Conservation (phyloP, 768 basidiomycete species). For the Coprinellus aureogranulatus region DNA sequence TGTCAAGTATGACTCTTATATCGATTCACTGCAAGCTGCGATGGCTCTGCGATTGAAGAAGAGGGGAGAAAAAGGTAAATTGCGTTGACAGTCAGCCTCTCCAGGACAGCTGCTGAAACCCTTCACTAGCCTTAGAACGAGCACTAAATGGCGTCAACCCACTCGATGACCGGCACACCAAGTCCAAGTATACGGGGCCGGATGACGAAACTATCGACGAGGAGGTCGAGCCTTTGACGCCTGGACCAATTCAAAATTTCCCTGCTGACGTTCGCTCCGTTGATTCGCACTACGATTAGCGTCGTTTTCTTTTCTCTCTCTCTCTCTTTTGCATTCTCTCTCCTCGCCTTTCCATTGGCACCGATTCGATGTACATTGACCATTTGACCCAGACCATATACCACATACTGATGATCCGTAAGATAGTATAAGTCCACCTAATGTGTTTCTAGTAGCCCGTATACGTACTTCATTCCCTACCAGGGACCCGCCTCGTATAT, state of each 20-base stretch:
- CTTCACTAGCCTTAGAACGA: conserved; percentile 29
- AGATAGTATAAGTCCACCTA: background rate
- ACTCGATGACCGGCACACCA: conserved; percentile 24
- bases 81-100: too few relatives aligned
- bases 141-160: conserved; percentile 31
- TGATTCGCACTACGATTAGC: background rate
- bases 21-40: conserved; percentile 81
- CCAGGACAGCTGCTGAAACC: background rate
- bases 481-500: background rate
- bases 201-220: conserved; percentile 33
- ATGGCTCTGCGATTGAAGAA: conserved; percentile 85
- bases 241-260: conserved; percentile 20
- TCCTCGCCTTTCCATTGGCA: background rate
- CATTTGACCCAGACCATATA: conserved; percentile 4
- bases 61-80: conserved; percentile 76
- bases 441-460: background rate
- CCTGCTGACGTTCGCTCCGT: background rate
- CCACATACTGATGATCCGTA: conserved; percentile 6
- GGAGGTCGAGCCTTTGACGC: conserved; percentile 30
- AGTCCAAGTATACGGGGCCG: conserved; percentile 32
- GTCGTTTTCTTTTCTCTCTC: background rate
- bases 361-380: conserved; percentile 3
- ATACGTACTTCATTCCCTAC: background rate
- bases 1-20: conserved; percentile 93
- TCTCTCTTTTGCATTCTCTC: background rate